A percentile compares a stretch with the other conserved stretches of the same genome.
These are phyloP conservation scores for Mucor circinelloides DNA, from an alignment of 371 early-diverging fungal species.

Conservation along the genomic window DNA sequence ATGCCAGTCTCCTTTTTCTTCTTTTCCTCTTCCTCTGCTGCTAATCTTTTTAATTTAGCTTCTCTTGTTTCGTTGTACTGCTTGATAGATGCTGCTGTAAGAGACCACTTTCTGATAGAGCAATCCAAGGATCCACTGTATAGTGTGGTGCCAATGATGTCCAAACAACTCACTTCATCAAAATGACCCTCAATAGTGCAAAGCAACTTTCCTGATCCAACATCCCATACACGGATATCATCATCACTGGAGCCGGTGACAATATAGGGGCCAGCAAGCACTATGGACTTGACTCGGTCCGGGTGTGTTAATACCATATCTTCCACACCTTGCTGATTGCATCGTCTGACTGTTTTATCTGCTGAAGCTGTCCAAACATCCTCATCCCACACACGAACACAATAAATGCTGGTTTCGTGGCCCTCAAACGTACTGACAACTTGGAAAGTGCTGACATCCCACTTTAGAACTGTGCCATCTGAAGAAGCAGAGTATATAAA, in stretches of 20 bases:
- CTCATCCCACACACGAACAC: slow-evolving; percentile 52
- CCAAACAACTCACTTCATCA: slow-evolving; percentile 76
- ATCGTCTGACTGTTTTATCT: slow-evolving; percentile 75
- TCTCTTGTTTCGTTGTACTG: slow-evolving; percentile 30
- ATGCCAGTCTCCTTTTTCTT: slow-evolving; percentile 31
- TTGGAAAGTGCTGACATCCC: slow-evolving; percentile 57
- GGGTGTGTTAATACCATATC: slow-evolving; percentile 77
- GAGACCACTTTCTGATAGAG: slow-evolving; percentile 76
- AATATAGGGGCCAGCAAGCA: slow-evolving; percentile 64
- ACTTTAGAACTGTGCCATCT: slow-evolving; percentile 69
- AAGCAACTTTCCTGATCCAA: slow-evolving; percentile 74
- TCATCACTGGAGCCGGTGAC: slow-evolving; percentile 84
- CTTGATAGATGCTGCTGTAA: slow-evolving; percentile 42
- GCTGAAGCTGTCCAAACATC: slow-evolving; percentile 79
- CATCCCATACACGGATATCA: slow-evolving; percentile 78
- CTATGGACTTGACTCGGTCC: slow-evolving; percentile 77
- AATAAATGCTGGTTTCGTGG: slow-evolving; percentile 78
- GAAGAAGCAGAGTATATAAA: slow-evolving; percentile 69
- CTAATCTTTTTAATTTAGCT: slow-evolving; percentile 13
- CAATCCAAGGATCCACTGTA: slow-evolving; percentile 79
- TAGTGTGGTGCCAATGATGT: slow-evolving; percentile 53
- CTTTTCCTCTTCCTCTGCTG: slow-evolving; percentile 24
- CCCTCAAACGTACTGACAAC: slow-evolving; percentile 50
- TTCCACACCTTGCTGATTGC: slow-evolving; percentile 57
- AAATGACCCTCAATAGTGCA: slow-evolving; percentile 76